Conservation (phyloP, 2,329 filamentous ascomycete species). For the Aureobasidium sp. region DNA sequence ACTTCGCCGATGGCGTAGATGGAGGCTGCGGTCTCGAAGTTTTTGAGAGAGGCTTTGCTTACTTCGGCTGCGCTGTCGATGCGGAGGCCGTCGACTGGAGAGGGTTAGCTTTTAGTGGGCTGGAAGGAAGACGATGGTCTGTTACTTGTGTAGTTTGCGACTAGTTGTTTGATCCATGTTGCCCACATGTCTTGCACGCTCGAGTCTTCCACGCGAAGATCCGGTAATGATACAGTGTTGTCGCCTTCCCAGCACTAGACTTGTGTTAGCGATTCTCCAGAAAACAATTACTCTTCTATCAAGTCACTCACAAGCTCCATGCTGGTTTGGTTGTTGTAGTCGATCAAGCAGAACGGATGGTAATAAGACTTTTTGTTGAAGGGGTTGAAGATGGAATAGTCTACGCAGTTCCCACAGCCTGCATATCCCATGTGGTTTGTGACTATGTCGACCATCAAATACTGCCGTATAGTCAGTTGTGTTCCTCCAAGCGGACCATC, state of each 20-base stretch:
- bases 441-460: constrained; percentile 34
- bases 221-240: constrained; percentile 49
- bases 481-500: background rate
- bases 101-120: background rate
- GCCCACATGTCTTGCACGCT: constrained; percentile 47
- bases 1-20: constrained; percentile 41
- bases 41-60: constrained; percentile 32
- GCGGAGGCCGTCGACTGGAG: constrained; percentile 43
- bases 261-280: background rate
- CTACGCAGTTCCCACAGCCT: constrained; percentile 23
- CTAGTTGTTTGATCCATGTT: constrained; percentile 51
- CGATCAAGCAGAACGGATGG: constrained; percentile 51
- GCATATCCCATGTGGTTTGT: constrained; percentile 32
- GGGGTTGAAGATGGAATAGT: constrained; percentile 32
- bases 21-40: constrained; percentile 28
- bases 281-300: too few species aligned
- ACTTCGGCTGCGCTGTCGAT: constrained; percentile 43
- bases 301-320: constrained; percentile 23
- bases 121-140: background rate
- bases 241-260: constrained; percentile 33
- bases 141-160: constrained; percentile 49
- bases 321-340: constrained; percentile 44
- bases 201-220: constrained; percentile 49
- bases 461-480: constrained; percentile 22
- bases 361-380: constrained; percentile 35